Base-by-base conservation (phyloP, 441 rosid species). In the Populus tomentosa region DNA sequence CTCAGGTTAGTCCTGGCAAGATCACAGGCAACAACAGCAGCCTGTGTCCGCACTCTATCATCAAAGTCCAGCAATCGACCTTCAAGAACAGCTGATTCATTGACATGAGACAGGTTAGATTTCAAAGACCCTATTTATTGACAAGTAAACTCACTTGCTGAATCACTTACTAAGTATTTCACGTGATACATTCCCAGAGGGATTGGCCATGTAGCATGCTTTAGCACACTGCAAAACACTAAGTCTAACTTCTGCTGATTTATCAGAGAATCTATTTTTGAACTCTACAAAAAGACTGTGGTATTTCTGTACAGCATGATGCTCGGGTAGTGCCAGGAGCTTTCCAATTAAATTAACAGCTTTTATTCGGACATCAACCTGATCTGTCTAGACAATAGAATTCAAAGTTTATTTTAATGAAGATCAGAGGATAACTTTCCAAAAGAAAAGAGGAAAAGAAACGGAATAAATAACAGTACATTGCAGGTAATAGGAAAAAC, bases 361-460 rank as follows among this genome's bases (percentile, higher is more conserved):
- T 87, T 92, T 96, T 86, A 93, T 87, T 78, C 99, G 92, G 75
- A 93, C 90, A 80, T 96, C 98, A 63, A 93, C 98, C 32, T 92
- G 98, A 88, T 94, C 98, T 78, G 91, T 86, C 99, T 96, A 83
- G 81, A 88, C 73, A 81, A 66, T 80, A 70, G 80, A 80, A 32
- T 23, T 36, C 20, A 72, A n/a, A 75, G 76, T 66, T 56, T 78
- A 76, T 75, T 71, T 59, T 46, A 76, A 64, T 75, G 75, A 76
- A 77, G 30, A 82, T 11, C 56, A 10, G 14, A 63, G 67, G 11
- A 68, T 33, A 70, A 56, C 66, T 70, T 16, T 70, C 30, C 24
- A n/a, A 66, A 64, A 69, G 71, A 28, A 76, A 71, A 72, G 38
- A 70, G 30, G 32, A 30, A 42, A 78, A 82, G 28, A 78, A 74